Percentiles rank a stretch among this genome's conserved stretches.
These are phyloP conservation scores for Fonsecaea nubica DNA, from an alignment of 2,329 filamentous ascomycete genomes.

Conservation along the genomic window DNA sequence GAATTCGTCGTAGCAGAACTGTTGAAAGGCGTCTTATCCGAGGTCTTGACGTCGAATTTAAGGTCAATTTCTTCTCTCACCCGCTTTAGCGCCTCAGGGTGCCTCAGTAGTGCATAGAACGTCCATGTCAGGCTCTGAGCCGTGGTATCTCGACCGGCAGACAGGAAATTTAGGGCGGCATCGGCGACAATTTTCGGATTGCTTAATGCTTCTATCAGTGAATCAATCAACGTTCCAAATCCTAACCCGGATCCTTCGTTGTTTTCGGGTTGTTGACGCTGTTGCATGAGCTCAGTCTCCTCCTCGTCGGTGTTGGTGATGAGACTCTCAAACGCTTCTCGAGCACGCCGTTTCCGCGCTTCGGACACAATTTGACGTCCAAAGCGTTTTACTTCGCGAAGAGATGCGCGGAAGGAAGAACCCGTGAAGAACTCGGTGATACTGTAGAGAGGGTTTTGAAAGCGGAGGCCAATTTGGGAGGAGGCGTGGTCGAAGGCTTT, in stretches of 20 bases:
- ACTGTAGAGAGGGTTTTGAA: conserved; percentile 70
- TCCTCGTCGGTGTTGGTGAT: conserved; percentile 25
- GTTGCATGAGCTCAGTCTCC: conserved; percentile 6
- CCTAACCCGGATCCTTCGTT: conserved; percentile 18
- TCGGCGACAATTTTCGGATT: conserved; percentile 64
- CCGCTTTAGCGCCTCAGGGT: conserved; percentile 47
- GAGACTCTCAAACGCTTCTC: conserved; percentile 30
- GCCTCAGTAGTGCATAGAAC: conserved; percentile 65
- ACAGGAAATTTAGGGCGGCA: conserved; percentile 70
- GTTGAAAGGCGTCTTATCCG: not conserved
- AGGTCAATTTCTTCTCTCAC: conserved; percentile 34
- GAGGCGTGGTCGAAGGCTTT: conserved; percentile 68
- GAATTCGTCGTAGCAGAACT: conserved; percentile 18
- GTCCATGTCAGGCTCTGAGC: conserved; percentile 71
- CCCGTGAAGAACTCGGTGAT: conserved; percentile 64
- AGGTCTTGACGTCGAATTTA: conserved; percentile 24
- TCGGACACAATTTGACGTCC: conserved; percentile 64
- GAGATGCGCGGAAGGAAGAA: conserved; percentile 55
- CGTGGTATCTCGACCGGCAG: conserved; percentile 68
- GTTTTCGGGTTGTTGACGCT: conserved; percentile 19
- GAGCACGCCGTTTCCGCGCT: conserved; percentile 52
- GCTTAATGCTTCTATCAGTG: conserved; percentile 64
- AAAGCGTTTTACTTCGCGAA: conserved; percentile 61
- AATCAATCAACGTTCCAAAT: conserved; percentile 66
- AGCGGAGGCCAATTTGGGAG: conserved; percentile 64